Evolutionary conservation across 345 rosid genomes (phyloP).

Genomic region (Orychophragmus violaceus): DNA sequence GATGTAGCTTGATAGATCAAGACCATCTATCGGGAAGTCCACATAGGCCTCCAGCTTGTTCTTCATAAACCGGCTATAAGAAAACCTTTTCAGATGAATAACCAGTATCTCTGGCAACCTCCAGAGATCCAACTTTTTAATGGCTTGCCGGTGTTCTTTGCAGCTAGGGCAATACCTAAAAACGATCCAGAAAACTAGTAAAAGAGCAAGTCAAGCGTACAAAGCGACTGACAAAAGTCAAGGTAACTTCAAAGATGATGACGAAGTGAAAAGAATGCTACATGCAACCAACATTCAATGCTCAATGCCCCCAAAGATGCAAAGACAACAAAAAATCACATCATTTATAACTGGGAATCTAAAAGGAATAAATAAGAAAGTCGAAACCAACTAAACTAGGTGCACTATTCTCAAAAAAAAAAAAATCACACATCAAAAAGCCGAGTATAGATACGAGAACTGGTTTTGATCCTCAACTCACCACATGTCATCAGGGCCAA

Average conservation of each 20-base stretch:
- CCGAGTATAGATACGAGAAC: not conserved
- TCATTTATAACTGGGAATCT: not conserved
- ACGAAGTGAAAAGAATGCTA: not conserved
- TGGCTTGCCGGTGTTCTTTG: conserved; percentile 85
- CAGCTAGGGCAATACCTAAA: conserved; percentile 90
- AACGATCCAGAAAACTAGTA: not conserved
- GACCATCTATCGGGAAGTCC: conserved; percentile 86
- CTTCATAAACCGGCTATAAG: conserved; percentile 76
- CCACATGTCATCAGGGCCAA: conserved; percentile 99
- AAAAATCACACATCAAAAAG: not conserved
- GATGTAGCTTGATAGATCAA: conserved; percentile 72
- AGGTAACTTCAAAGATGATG: not conserved
- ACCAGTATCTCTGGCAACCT: conserved; percentile 92
- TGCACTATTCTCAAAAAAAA: not conserved
- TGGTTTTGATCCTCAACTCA: conserved; percentile 37
- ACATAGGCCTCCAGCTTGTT: conserved; percentile 92
- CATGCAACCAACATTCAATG: not conserved
- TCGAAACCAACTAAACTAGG: not conserved
- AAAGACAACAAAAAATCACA: not conserved
- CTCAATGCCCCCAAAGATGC: not conserved
- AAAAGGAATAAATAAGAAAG: not conserved
- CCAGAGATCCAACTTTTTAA: conserved; percentile 95
- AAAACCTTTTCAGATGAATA: conserved; percentile 90
- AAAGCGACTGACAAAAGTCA: not conserved
- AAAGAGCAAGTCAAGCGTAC: not conserved